These are phyloP conservation scores for Phaeoacremonium minimum DNA, from an alignment of 2,329 filamentous ascomycete genomes.

Conservation along the genomic window DNA sequence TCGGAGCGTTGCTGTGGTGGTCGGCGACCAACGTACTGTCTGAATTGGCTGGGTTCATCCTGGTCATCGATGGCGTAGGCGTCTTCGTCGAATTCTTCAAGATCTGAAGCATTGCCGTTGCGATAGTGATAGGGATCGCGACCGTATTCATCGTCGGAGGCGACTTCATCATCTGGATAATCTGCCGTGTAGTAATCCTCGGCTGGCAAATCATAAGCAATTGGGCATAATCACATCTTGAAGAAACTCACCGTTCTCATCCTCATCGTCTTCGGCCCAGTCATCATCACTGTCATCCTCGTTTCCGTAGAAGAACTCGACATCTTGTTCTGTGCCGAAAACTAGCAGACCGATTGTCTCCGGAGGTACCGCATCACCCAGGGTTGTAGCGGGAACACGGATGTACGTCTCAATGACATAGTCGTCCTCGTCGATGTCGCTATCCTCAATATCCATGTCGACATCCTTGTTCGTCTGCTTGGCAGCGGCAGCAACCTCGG, in stretches of 20 bases:
- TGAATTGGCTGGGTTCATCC: conserved; percentile 1
- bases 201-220: conserved; percentile 35
- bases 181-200: conserved; percentile 77
- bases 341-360: conserved; percentile 53
- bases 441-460: conserved; percentile 20
- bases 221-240: not conserved
- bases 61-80: conserved; percentile 24
- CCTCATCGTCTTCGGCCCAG: conserved; percentile 54
- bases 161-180: conserved; percentile 76
- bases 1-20: no score
- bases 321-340: conserved; percentile 54
- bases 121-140: conserved; percentile 51
- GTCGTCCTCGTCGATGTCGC: conserved; percentile 41
- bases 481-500: conserved; percentile 25
- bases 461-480: conserved; percentile 4
- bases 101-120: conserved; percentile 48
- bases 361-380: conserved; percentile 40
- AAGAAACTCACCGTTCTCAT: conserved; percentile 61
- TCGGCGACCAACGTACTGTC: not conserved
- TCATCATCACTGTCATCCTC: conserved; percentile 61
- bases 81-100: conserved; percentile 47
- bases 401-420: conserved; percentile 64
- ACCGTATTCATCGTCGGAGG: conserved; percentile 63
- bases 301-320: conserved; percentile 55
- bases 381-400: conserved; percentile 49